phyloP scores from a whole-genome alignment of 805 yeast genomes.

The Sungouiozyma ichnusensis region DNA sequence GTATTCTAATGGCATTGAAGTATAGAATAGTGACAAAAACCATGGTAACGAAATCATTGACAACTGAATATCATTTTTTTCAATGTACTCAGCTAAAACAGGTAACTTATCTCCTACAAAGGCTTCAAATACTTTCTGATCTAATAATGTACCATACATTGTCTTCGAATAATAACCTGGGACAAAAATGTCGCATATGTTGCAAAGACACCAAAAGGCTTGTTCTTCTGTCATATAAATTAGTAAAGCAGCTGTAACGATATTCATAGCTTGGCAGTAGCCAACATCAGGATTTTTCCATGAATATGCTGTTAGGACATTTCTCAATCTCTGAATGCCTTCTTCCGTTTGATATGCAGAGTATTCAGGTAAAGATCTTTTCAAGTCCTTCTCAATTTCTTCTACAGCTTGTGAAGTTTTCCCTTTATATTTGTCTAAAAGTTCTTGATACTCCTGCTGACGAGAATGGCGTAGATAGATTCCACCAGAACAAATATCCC shows the following conservation, averaged over 20 bases:
- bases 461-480: slow-evolving; percentile 60
- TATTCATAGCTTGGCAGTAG: slow-evolving; percentile 98
- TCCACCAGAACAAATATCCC: slow-evolving; percentile 90
- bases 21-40: slow-evolving; percentile 84
- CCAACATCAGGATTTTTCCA: slow-evolving; percentile 98
- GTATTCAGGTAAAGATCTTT: slow-evolving; percentile 90
- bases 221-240: slow-evolving; percentile 92
- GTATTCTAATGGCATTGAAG: slow-evolving; percentile 88
- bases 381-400: slow-evolving; percentile 92
- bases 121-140: slow-evolving; percentile 87
- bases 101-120: slow-evolving; percentile 88
- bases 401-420: slow-evolving; percentile 77
- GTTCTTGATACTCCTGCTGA: slow-evolving; percentile 44
- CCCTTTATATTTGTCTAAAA: slow-evolving; percentile 52
- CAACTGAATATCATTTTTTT: slow-evolving; percentile 72
- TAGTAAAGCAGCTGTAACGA: slow-evolving; percentile 68
- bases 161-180: slow-evolving; percentile 96
- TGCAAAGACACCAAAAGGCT: slow-evolving; percentile 85
- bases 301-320: slow-evolving; percentile 87
- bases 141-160: slow-evolving; percentile 93
- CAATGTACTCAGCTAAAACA: slow-evolving; percentile 71
- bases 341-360: slow-evolving; percentile 82
- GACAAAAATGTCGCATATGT: slow-evolving; percentile 70
- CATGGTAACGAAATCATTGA: slow-evolving; percentile 92
- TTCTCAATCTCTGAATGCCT: slow-evolving; percentile 74